Evolutionary conservation across 768 basidiomycete genomes (phyloP).

Genomic region (Pisolithus orientalis): DNA sequence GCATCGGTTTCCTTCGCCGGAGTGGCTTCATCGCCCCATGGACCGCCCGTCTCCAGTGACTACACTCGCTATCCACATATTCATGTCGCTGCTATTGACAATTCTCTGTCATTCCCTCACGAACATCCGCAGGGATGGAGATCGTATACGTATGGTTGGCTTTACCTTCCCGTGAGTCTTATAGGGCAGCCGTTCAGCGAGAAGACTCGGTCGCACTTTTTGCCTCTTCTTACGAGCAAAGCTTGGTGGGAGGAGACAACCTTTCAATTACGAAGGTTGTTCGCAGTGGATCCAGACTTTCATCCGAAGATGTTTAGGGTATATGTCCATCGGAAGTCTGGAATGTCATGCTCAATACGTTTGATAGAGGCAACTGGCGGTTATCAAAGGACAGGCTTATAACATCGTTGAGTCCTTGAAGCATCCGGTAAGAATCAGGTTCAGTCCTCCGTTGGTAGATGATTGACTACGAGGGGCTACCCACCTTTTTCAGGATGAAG

Average conservation of each 20-base stretch:
- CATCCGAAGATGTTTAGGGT: constrained; percentile 88
- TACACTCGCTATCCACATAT: constrained; percentile 72
- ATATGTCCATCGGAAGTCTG: constrained; percentile 17
- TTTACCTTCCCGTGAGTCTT: constrained; percentile 78
- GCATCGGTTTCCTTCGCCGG: constrained; percentile 34
- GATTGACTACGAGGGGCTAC: constrained; percentile 3
- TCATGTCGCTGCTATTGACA: constrained; percentile 91
- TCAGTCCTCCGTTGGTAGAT: not conserved
- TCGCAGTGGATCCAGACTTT: constrained; percentile 79
- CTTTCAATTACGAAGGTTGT: constrained; percentile 66
- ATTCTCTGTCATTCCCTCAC: constrained; percentile 87
- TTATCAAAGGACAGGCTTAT: constrained; percentile 90
- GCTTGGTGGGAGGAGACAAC: constrained; percentile 90
- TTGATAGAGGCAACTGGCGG: constrained; percentile 73
- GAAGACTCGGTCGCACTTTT: constrained; percentile 73
- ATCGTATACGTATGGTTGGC: constrained; percentile 84
- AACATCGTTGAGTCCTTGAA: constrained; percentile 82
- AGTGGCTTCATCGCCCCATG: constrained; percentile 33
- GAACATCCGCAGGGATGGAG: constrained; percentile 80
- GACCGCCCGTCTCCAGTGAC: constrained; percentile 25
- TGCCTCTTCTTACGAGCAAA: constrained; percentile 77
- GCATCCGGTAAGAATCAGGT: constrained; percentile 50
- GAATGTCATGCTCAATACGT: constrained; percentile 1
- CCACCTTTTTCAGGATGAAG: constrained; percentile 59
- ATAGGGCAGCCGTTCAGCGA: constrained; percentile 85